Percentiles rank a stretch among this genome's conserved stretches.
These are phyloP conservation scores for Cajanus cajan DNA, from an alignment of 306 rosid genomes.

Conservation along the genomic window DNA sequence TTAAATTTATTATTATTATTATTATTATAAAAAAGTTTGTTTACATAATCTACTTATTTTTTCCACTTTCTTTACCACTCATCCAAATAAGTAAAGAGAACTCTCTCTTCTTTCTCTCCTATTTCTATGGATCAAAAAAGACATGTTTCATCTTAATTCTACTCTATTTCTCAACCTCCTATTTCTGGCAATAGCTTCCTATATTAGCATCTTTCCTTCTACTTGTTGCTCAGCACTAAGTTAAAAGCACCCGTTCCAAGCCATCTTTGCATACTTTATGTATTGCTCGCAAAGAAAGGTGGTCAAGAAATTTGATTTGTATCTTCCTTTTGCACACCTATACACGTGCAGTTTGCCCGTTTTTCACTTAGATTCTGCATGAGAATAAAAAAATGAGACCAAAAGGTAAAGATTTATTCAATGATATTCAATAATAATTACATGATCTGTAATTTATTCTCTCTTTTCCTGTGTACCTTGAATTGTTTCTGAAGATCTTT, in stretches of 20 bases:
- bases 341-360: conserved; percentile 77
- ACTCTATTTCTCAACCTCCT: neutral
- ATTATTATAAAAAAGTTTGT: neutral
- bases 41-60: neutral
- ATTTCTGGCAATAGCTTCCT: neutral
- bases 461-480: conserved; percentile 46
- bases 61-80: neutral
- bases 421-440: neutral
- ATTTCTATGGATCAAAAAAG: neutral
- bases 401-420: too few relatives aligned
- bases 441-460: neutral
- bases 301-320: conserved; percentile 49
- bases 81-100: neutral
- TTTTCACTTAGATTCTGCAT: conserved; percentile 67
- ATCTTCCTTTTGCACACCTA: conserved; percentile 47
- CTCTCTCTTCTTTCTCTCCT: neutral
- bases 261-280: conserved; percentile 33
- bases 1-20: neutral
- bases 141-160: neutral
- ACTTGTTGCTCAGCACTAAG: conserved; percentile 30
- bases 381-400: neutral
- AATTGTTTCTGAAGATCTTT: conserved; percentile 91
- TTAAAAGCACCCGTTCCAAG: conserved; percentile 20
- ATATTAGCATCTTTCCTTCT: conserved; percentile 28
- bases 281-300: conserved; percentile 20